Base-by-base conservation (phyloP, 345 rosid genomes). In the Firmiana major region DNA sequence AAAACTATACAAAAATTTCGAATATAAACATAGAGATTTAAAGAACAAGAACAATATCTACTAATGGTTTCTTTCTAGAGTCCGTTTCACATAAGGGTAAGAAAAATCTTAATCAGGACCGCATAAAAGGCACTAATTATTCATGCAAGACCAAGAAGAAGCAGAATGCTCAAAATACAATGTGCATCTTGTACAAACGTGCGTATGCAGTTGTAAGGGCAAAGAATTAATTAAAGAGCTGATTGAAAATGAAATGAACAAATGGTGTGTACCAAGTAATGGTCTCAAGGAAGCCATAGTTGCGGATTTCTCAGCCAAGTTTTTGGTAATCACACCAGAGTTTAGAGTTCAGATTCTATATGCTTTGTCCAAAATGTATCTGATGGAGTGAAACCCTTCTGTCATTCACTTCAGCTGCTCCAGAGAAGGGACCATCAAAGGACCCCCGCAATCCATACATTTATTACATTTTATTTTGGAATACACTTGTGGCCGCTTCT, bases 201-300 rank as follows among this genome's bases (percentile, higher is more conserved):
- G 7, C 7, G 11, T 13, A 36, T 17, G 6, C 28, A 54, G 7
- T 16, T 36, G 2, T n/a, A 38, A 62, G 16, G 1, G 4, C 10
- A 70, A 17, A 36, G 31, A 3, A 34, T 31, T 3, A 6, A 26
- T 13, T 12, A 48, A 43, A 51, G 6, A 16, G 7, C 2, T 24
- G 15, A 26, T 4, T 15, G 42, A 45, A 26, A 34, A 17, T 28
- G 75, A 78, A 12, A 3, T n/a, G n/a, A n/a, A n/a, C n/a, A 72
- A 49, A 64, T 13, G 15, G 31, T 11, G 43, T 16, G 53, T 79
- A 79, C 82, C 80, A 38, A 76, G 77, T 73, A 69, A 76, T 71
- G 26, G 68, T 48, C 71, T 78, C 63, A 40, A 45, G 73, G 60
- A 73, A 54, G 86, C 76, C 86, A 81, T 84, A 22, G 24, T 43